These are phyloP conservation scores for Alternaria sp. DNA, from an alignment of 2,329 filamentous ascomycete species.

Conservation along the genomic window DNA sequence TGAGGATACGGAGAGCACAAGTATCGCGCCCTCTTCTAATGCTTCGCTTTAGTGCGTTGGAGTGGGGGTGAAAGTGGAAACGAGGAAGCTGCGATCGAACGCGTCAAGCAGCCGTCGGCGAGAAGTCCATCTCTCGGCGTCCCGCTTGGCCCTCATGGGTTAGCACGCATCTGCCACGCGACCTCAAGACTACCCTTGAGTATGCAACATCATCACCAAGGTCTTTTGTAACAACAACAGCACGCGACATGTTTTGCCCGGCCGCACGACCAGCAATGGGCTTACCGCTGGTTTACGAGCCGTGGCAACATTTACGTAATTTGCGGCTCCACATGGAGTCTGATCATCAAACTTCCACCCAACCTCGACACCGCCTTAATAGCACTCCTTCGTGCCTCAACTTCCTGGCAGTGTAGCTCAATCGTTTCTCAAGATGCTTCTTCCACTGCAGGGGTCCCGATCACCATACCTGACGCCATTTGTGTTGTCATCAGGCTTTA, in stretches of 20 bases:
- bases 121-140: neutral
- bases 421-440: neutral
- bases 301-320: neutral
- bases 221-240: neutral
- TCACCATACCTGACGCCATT: neutral
- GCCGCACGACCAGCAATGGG: neutral
- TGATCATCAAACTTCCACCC: neutral
- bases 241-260: neutral
- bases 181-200: neutral
- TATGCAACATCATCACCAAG: neutral
- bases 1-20: neutral
- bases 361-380: neutral
- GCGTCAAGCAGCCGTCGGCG: neutral
- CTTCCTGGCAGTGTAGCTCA: neutral
- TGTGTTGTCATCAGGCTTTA: slow-evolving; percentile 2
- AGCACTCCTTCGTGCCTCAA: neutral
- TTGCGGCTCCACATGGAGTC: neutral
- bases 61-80: neutral
- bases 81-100: neutral
- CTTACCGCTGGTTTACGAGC: neutral
- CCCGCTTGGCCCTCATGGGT: slow-evolving; percentile 1
- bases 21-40: neutral
- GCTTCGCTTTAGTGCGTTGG: neutral
- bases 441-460: neutral
- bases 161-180: slow-evolving; percentile 4